Evolutionary conservation across 225 moss, liverwort and hornwort genomes (phyloP).

Genomic region (Bryum argenteum): DNA sequence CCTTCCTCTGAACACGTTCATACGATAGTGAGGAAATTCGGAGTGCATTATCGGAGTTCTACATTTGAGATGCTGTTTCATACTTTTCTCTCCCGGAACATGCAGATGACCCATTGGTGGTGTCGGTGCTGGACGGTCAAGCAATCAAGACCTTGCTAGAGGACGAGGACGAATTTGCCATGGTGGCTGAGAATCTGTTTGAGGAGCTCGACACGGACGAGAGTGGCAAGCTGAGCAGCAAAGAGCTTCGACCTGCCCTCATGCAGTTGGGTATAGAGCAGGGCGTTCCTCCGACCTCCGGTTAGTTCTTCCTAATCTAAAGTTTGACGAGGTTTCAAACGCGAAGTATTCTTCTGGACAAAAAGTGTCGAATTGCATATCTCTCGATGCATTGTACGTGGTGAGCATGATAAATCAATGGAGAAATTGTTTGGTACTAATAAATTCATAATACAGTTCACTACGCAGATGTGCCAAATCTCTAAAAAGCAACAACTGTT

Average conservation of each 20-base stretch:
- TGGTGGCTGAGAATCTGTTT: constrained; percentile 86
- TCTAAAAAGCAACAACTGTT: too few relatives aligned
- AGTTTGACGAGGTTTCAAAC: background rate
- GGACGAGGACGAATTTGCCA: constrained; percentile 96
- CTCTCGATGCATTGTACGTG: too few relatives aligned
- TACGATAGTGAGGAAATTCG: too few relatives aligned
- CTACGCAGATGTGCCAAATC: too few relatives aligned
- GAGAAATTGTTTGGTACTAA: too few relatives aligned
- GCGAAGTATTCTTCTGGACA: too few relatives aligned
- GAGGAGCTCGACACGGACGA: constrained; percentile 89
- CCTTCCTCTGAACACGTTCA: too few relatives aligned
- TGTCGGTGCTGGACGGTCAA: constrained; percentile 85
- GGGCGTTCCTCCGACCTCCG: constrained; percentile 88
- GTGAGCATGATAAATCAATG: too few relatives aligned
- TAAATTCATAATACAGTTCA: too few relatives aligned
- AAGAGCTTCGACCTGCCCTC: constrained; percentile 93
- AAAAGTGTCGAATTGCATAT: too few relatives aligned
- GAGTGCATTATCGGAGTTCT: background rate
- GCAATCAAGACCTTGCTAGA: constrained; percentile 78
- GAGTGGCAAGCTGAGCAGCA: constrained; percentile 92
- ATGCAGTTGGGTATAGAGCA: constrained; percentile 89
- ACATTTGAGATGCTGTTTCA: constrained; percentile 6
- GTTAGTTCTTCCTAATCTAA: constrained; percentile 27
- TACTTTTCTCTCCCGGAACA: background rate
- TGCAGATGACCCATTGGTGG: constrained; percentile 85